Evolutionary conservation across 352 stramenopile species (phyloP).

Genomic region (Pythium myriotylum): DNA sequence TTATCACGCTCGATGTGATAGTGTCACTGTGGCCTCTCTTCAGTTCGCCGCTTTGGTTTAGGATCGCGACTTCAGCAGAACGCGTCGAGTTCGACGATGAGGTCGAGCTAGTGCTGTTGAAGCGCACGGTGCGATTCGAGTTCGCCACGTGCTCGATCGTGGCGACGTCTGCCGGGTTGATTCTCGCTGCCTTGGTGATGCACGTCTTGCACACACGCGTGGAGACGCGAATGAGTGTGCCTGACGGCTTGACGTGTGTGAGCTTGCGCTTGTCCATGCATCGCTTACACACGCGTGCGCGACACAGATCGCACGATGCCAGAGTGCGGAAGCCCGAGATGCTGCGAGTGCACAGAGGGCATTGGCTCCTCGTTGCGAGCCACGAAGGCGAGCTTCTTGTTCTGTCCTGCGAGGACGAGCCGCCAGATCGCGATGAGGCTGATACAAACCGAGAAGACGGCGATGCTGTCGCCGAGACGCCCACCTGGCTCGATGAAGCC

Average conservation of each 20-base stretch:
- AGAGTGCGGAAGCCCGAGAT: constrained; percentile 7
- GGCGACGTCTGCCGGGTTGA: constrained; percentile 9
- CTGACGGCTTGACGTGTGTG: neutral
- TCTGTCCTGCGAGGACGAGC: constrained; percentile 9
- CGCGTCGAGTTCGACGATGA: neutral
- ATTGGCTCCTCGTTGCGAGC: neutral
- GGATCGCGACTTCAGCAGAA: neutral
- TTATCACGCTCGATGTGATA: no score
- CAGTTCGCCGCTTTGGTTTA: no score
- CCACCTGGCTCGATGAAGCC: constrained; percentile 44
- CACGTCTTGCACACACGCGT: constrained; percentile 18
- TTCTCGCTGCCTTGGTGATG: constrained; percentile 1
- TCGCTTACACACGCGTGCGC: neutral
- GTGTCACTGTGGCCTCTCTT: no score
- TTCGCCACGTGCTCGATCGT: constrained; percentile 1
- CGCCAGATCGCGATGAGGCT: constrained; percentile 16
- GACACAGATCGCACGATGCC: constrained; percentile 11
- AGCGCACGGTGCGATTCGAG: neutral
- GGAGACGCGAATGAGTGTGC: constrained; percentile 9
- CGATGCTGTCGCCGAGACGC: constrained; percentile 16
- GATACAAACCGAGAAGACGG: constrained; percentile 1
- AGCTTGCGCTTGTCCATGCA: constrained; percentile 23
- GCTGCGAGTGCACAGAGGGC: constrained; percentile 9
- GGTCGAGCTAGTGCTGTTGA: constrained; percentile 3
- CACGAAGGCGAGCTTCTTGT: constrained; percentile 22